phyloP scores from a whole-genome alignment of 148 eudicot species.

The Persicaria tinctoria region DNA sequence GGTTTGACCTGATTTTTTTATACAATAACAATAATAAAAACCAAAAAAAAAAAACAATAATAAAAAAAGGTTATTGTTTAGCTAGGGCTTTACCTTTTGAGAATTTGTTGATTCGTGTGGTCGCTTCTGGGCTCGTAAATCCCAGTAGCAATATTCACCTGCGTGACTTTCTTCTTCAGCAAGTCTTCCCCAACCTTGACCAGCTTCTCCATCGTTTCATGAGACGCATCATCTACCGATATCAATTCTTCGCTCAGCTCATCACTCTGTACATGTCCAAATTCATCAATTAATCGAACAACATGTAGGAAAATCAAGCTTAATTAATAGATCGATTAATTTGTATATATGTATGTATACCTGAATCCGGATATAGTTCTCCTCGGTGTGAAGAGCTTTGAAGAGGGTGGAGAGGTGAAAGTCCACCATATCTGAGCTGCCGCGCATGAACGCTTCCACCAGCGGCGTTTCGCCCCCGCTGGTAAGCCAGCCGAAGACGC shows the following conservation, averaged over 20 bases:
- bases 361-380: slow-evolving; percentile 33
- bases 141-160: slow-evolving; percentile 57
- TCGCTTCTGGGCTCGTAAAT: slow-evolving; percentile 6
- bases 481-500: slow-evolving; percentile 27
- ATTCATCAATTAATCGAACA: background rate
- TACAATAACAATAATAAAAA: no score
- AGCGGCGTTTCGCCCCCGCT: slow-evolving; percentile 25
- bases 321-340: background rate
- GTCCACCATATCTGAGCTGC: slow-evolving; percentile 26
- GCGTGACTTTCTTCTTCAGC: slow-evolving; percentile 38
- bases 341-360: background rate
- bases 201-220: slow-evolving; percentile 43
- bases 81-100: slow-evolving; percentile 1
- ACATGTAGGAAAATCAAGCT: background rate
- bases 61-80: no score
- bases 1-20: no score
- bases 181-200: slow-evolving; percentile 42
- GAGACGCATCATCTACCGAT: slow-evolving; percentile 44
- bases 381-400: slow-evolving; percentile 21
- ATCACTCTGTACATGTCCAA: slow-evolving; percentile 34
- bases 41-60: no score
- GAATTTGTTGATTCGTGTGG: slow-evolving; percentile 13
- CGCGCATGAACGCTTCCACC: slow-evolving; percentile 19
- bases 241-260: slow-evolving; percentile 41
- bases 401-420: slow-evolving; percentile 22